A percentile compares a stretch with the other conserved stretches of the same genome.
These are phyloP conservation scores for Houttuynia cordata DNA, from an alignment of 164 flowering plant species.

Conservation along the genomic window DNA sequence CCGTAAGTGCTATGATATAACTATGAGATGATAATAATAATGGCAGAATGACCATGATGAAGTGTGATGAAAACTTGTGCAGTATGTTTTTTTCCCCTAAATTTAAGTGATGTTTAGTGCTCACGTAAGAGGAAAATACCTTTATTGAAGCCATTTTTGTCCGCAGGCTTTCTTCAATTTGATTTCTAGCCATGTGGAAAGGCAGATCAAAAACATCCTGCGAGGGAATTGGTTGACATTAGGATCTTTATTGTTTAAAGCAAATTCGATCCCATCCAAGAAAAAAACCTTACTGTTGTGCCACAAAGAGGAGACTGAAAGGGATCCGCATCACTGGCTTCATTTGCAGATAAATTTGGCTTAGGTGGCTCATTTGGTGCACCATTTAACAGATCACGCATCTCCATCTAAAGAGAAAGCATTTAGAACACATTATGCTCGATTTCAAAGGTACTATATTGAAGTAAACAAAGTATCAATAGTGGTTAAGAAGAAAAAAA, in stretches of 20 bases:
- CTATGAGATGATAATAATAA: background rate
- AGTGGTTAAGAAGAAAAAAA: too few species aligned
- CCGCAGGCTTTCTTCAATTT: conserved; percentile 91
- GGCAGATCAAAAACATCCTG: conserved; percentile 99
- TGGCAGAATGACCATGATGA: background rate
- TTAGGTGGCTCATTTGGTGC: conserved; percentile 63
- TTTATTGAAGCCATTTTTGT: conserved; percentile 89
- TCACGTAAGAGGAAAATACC: conserved; percentile 25
- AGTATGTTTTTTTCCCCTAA: background rate
- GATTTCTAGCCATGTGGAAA: conserved; percentile 90
- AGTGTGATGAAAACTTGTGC: background rate
- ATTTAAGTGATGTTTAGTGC: background rate
- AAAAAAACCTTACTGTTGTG: conserved; percentile 48
- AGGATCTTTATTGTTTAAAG: background rate
- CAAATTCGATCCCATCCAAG: background rate
- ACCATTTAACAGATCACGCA: conserved; percentile 93
- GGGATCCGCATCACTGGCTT: conserved; percentile 44
- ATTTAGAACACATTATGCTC: background rate
- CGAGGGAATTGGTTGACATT: conserved; percentile 1
- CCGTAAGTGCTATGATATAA: background rate
- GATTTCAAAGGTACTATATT: background rate
- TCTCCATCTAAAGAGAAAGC: conserved; percentile 46
- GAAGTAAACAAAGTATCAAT: too few species aligned
- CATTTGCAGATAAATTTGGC: conserved; percentile 40
- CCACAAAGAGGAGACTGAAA: conserved; percentile 88